Evolutionary conservation across 371 early-diverging fungal genomes (phyloP).

Genomic region (Sporodiniella umbellata): DNA sequence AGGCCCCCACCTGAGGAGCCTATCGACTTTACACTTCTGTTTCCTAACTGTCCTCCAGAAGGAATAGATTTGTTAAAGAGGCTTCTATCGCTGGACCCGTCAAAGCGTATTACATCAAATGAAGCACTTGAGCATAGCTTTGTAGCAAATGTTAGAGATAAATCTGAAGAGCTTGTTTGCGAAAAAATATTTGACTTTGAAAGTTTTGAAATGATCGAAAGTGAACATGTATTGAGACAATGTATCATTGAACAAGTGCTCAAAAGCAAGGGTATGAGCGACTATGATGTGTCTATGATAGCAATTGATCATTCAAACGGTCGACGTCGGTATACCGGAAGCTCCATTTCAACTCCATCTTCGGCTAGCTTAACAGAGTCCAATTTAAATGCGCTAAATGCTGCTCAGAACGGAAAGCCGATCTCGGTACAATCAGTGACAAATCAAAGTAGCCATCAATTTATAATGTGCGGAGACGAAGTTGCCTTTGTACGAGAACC

Average conservation of each 20-base stretch:
- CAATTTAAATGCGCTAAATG: slow-evolving; percentile 31
- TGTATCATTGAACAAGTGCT: slow-evolving; percentile 41
- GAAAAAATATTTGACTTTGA: slow-evolving; percentile 37
- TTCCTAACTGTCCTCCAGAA: slow-evolving; percentile 54
- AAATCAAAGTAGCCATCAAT: background rate
- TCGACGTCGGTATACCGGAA: slow-evolving; percentile 39
- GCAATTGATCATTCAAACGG: background rate
- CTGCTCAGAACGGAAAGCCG: slow-evolving; percentile 29
- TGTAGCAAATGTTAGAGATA: slow-evolving; percentile 58
- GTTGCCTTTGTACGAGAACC: slow-evolving; percentile 25
- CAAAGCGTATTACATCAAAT: slow-evolving; percentile 74
- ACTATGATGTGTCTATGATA: background rate
- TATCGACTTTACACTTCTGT: slow-evolving; percentile 39
- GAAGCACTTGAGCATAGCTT: slow-evolving; percentile 81
- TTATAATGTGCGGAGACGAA: slow-evolving; percentile 10
- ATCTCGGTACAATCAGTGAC: slow-evolving; percentile 7
- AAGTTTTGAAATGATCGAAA: slow-evolving; percentile 40
- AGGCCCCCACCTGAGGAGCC: slow-evolving; percentile 42
- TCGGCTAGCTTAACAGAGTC: slow-evolving; percentile 34
- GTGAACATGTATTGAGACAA: slow-evolving; percentile 32
- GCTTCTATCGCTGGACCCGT: slow-evolving; percentile 85
- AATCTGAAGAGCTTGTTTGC: slow-evolving; percentile 41
- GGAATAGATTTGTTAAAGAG: slow-evolving; percentile 74
- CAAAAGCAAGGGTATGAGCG: slow-evolving; percentile 9
- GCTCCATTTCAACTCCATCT: slow-evolving; percentile 37